phyloP scores from a whole-genome alignment of 768 basidiomycete genomes.

The Termitomyces sp. region DNA sequence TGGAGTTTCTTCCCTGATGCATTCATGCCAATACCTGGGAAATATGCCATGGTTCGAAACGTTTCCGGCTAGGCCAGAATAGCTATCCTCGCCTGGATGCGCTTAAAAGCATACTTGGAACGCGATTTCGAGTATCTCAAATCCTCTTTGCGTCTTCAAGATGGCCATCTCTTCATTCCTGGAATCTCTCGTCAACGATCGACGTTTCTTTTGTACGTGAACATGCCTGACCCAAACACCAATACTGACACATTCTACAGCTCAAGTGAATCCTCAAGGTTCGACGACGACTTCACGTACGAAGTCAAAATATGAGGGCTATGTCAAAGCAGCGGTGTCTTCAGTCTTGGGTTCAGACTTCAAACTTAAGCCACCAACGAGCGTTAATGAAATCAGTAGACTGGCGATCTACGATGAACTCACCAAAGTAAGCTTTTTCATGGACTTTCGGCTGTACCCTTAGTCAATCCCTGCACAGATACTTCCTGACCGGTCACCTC shows the following conservation, averaged over 20 bases:
- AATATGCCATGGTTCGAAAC: not conserved
- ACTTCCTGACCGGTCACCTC: constrained; percentile 12
- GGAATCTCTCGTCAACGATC: constrained; percentile 11
- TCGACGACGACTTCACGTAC: not conserved
- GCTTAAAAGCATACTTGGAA: constrained; percentile 4
- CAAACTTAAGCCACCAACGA: constrained; percentile 5
- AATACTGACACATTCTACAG: constrained; percentile 1
- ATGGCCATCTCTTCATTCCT: constrained; percentile 11
- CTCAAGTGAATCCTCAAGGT: constrained; percentile 5
- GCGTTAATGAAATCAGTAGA: constrained; percentile 7
- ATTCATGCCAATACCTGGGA: constrained; percentile 3
- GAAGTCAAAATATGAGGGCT: not conserved
- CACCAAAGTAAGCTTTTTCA: constrained; percentile 11
- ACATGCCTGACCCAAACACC: not conserved
- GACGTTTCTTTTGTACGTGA: constrained; percentile 13
- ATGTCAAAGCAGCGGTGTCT: constrained; percentile 9
- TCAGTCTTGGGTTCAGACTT: constrained; percentile 12
- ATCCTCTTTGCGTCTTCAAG: constrained; percentile 1
- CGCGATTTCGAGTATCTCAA: not conserved
- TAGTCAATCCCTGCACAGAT: constrained; percentile 1
- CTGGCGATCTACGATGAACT: constrained; percentile 13
- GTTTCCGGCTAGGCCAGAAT: constrained; percentile 3
- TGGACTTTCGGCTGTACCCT: not conserved
- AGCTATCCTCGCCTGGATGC: not conserved
- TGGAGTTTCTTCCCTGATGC: constrained; percentile 4